Evolutionary conservation across 768 basidiomycete species (phyloP).

Genomic region (Paxillus rubicundulus): DNA sequence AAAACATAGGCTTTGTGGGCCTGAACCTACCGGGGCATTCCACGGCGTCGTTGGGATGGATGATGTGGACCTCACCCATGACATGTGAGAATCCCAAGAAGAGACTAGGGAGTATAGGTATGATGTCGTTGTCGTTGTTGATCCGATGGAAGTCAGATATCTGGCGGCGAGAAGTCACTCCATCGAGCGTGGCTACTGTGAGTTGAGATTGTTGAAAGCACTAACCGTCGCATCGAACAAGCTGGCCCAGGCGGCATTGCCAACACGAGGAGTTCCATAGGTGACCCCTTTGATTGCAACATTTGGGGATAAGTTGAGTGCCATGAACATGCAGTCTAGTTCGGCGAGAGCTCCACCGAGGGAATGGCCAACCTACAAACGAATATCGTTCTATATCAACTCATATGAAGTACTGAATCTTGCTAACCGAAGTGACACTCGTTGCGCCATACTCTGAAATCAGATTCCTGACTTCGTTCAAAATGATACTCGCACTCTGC

Average conservation of each 20-base stretch:
- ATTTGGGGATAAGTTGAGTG: constrained; percentile 43
- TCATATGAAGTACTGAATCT: neutral
- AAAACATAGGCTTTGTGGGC: neutral
- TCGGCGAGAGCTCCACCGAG: constrained; percentile 53
- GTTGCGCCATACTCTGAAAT: constrained; percentile 37
- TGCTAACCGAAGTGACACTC: constrained; percentile 41
- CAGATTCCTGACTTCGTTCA: constrained; percentile 41
- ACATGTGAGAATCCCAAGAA: constrained; percentile 46
- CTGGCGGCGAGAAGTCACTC: constrained; percentile 1
- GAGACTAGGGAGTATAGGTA: constrained; percentile 57
- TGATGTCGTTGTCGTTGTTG: constrained; percentile 37
- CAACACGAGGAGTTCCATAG: constrained; percentile 31
- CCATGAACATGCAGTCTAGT: constrained; percentile 48
- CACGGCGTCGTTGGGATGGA: constrained; percentile 35
- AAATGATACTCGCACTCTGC: constrained; percentile 42
- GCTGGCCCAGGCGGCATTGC: constrained; percentile 27
- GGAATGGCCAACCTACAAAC: constrained; percentile 44
- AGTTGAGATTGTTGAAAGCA: neutral
- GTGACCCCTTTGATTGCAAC: constrained; percentile 33
- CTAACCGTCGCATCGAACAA: constrained; percentile 27
- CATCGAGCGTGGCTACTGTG: neutral
- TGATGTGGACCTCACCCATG: constrained; percentile 43
- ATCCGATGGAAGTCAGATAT: constrained; percentile 27
- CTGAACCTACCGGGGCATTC: constrained; percentile 38
- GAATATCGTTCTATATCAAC: neutral